phyloP scores from a whole-genome alignment of 192 early-diverging fungal species.

The Rhizophagus clarus region DNA sequence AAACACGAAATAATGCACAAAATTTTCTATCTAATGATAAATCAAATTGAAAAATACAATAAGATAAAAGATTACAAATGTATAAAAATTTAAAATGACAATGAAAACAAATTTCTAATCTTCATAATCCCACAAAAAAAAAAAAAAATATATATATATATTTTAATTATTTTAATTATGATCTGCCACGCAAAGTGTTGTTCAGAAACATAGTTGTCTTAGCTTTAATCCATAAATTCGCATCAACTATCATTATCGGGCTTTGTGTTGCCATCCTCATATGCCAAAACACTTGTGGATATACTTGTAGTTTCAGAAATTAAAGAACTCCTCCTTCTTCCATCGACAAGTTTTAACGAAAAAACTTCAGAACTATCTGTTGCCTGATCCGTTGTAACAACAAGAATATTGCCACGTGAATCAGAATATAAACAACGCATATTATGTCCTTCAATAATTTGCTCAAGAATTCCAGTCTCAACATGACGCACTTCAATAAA shows the following conservation, averaged over 20 bases:
- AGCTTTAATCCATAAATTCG: not conserved
- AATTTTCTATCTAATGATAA: not conserved
- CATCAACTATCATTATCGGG: not conserved
- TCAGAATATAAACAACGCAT: conserved; percentile 28
- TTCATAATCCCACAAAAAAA: not conserved
- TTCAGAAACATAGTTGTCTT: no score
- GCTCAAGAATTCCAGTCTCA: conserved; percentile 69
- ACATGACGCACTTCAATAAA: conserved; percentile 91
- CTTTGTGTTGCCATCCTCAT: not conserved
- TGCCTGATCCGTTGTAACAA: conserved; percentile 22
- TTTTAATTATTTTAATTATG: no score
- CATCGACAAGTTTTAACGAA: conserved; percentile 19
- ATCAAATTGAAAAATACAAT: not conserved
- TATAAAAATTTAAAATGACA: not conserved
- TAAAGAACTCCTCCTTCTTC: not conserved
- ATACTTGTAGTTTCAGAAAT: conserved; percentile 23
- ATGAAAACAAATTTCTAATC: not conserved
- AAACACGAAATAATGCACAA: not conserved
- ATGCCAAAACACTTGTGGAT: not conserved
- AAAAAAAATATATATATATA: no score
- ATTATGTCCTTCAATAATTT: conserved; percentile 57
- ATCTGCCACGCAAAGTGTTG: no score
- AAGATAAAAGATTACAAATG: not conserved
- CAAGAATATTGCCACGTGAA: conserved; percentile 22
- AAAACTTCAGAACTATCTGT: conserved; percentile 30